These are phyloP conservation scores for Dovyalis caffra DNA, from an alignment of 345 rosid species.

Conservation along the genomic window DNA sequence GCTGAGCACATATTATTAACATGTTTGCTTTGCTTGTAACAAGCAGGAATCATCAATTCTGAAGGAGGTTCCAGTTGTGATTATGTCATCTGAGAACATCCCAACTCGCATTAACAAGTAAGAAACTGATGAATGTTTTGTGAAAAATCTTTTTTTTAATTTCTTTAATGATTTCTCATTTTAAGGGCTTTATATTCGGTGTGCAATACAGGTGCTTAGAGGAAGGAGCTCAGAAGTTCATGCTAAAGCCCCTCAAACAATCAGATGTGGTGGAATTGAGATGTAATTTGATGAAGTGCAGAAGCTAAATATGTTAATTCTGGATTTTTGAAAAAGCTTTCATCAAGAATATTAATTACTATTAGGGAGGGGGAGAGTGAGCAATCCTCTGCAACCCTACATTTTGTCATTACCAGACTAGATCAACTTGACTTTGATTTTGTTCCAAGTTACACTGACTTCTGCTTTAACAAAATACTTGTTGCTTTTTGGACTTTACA, in stretches of 20 bases:
- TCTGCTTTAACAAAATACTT: too few relatives aligned
- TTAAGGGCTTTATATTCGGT: not conserved
- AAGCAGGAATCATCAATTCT: slow-evolving; percentile 61
- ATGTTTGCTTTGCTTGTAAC: not conserved
- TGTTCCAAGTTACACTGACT: too few relatives aligned
- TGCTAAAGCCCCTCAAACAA: slow-evolving; percentile 78
- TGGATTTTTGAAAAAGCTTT: not conserved
- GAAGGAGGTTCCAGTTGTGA: slow-evolving; percentile 82
- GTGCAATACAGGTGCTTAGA: slow-evolving; percentile 53
- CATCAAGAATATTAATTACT: not conserved
- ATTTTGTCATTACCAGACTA: too few relatives aligned
- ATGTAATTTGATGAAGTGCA: slow-evolving; percentile 43
- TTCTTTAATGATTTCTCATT: not conserved
- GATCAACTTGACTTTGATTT: too few relatives aligned
- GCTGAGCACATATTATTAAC: not conserved
- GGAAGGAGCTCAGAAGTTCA: slow-evolving; percentile 89
- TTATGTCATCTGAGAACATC: slow-evolving; percentile 81
- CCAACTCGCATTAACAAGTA: slow-evolving; percentile 73
- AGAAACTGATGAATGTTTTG: not conserved
- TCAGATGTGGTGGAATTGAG: slow-evolving; percentile 69
- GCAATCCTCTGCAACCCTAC: too few relatives aligned
- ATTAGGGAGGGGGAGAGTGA: not conserved
- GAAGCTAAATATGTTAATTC: slow-evolving; percentile 8
- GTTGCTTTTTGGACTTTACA: too few relatives aligned
- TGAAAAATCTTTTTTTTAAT: not conserved